Conservation (phyloP, 2,329 filamentous ascomycete species). For the Apiospora koreana region DNA sequence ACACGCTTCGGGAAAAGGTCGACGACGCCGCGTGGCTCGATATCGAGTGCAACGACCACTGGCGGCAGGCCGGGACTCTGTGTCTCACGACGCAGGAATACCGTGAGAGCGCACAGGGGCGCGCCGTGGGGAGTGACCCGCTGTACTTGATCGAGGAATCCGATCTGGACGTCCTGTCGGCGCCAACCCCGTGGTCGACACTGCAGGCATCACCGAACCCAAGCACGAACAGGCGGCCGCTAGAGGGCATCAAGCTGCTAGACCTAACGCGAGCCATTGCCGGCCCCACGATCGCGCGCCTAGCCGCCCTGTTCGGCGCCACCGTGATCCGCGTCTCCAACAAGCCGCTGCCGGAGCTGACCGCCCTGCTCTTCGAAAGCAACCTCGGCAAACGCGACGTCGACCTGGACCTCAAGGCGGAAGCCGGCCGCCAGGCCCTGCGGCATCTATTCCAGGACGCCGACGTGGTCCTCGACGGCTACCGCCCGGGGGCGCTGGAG, state of each 20-base stretch:
- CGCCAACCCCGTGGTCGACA: slow-evolving; percentile 42
- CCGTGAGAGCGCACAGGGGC: slow-evolving; percentile 28
- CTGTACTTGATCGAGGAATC: slow-evolving; percentile 28
- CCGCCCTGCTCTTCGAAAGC: slow-evolving; percentile 43
- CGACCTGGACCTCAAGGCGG: slow-evolving; percentile 42
- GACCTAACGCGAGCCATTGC: slow-evolving; percentile 51
- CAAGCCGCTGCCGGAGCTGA: slow-evolving; percentile 40
- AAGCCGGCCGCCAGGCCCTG: slow-evolving; percentile 39
- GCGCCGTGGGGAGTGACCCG: slow-evolving; percentile 25
- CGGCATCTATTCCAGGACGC: slow-evolving; percentile 45
- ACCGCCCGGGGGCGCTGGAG: slow-evolving; percentile 48
- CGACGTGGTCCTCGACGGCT: slow-evolving; percentile 52
- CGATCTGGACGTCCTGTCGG: slow-evolving; percentile 22
- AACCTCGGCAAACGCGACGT: slow-evolving; percentile 52
- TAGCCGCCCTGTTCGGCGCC: slow-evolving; percentile 47
- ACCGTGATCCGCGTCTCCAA: slow-evolving; percentile 46
- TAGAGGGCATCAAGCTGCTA: slow-evolving; percentile 49
- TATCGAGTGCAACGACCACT: slow-evolving; percentile 19
- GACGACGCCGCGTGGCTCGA: slow-evolving; percentile 20
- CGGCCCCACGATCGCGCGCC: slow-evolving; percentile 43
- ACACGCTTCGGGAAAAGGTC: not conserved
- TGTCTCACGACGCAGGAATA: slow-evolving; percentile 28
- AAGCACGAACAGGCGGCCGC: slow-evolving; percentile 37
- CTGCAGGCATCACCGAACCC: slow-evolving; percentile 26
- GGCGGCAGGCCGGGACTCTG: slow-evolving; percentile 28